These are phyloP conservation scores for Pyrus bretschneideri DNA, from an alignment of 306 rosid genomes.

Conservation along the genomic window DNA sequence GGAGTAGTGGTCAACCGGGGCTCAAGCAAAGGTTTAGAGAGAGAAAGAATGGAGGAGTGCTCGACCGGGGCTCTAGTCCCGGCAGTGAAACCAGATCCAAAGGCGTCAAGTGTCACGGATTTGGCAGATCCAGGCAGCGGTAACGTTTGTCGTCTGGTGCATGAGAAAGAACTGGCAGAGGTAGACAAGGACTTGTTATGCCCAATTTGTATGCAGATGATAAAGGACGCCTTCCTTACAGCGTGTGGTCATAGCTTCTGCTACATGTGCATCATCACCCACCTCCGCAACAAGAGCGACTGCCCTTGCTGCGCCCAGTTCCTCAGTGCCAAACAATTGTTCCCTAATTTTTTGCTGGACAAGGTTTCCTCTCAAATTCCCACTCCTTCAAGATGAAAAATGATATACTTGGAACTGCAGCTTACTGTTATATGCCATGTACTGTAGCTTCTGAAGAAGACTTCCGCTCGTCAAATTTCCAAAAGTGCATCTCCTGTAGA, in stretches of 20 bases:
- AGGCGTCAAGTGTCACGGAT: background rate
- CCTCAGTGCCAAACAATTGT: conserved; percentile 67
- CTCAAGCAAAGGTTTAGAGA: background rate
- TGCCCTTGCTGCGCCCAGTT: conserved; percentile 89
- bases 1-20: background rate
- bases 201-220: conserved; percentile 96
- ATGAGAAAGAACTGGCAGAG: conserved; percentile 27
- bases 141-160: background rate
- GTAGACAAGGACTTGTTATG: conserved; percentile 79
- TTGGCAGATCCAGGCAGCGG: conserved; percentile 7
- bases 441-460: conserved; percentile 87
- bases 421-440: conserved; percentile 51
- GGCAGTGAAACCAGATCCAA: conserved; percentile 24
- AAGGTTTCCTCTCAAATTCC: conserved; percentile 42
- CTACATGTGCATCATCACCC: conserved; percentile 92
- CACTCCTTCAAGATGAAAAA: background rate
- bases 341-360: conserved; percentile 78
- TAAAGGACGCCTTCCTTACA: conserved; percentile 82
- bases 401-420: conserved; percentile 53
- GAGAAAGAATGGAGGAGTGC: conserved; percentile 28
- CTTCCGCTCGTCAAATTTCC: conserved; percentile 70
- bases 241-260: conserved; percentile 95
- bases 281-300: conserved; percentile 86
- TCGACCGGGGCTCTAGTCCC: conserved; percentile 38
- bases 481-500: conserved; percentile 80